Conservation (phyloP, 129 eudicot genomes). For the Flaveria sonorensis region DNA sequence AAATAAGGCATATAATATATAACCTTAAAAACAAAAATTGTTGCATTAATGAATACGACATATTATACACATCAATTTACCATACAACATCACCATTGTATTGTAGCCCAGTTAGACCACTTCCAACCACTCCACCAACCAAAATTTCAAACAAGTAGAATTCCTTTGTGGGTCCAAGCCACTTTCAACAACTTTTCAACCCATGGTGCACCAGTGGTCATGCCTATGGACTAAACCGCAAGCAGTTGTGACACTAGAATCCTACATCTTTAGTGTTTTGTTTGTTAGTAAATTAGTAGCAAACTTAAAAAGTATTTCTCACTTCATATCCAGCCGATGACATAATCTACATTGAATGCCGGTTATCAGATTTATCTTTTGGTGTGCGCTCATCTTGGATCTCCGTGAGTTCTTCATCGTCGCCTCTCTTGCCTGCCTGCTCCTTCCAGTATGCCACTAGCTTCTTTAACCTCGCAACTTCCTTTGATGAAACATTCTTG, state of each 20-base stretch:
- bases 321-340: conserved; percentile 9
- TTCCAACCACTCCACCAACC: conserved; percentile 36
- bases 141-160: conserved; percentile 25
- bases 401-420: conserved; percentile 89
- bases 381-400: conserved; percentile 78
- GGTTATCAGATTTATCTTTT: conserved; percentile 58
- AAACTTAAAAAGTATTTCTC: conserved; percentile 6
- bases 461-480: conserved; percentile 86
- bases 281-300: conserved; percentile 26
- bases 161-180: conserved; percentile 18
- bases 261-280: conserved; percentile 39
- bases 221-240: background rate
- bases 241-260: background rate
- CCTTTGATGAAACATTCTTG: conserved; percentile 90
- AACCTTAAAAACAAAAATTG: background rate
- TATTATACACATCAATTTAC: conserved; percentile 46
- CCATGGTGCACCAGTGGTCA: conserved; percentile 28
- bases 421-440: conserved; percentile 85
- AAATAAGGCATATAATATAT: background rate
- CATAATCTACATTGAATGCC: conserved; percentile 70
- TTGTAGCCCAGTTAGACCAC: conserved; percentile 11
- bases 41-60: conserved; percentile 27
- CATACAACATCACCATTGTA: conserved; percentile 43
- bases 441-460: conserved; percentile 85
- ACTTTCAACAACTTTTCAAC: conserved; percentile 21